Evolutionary conservation across 2,329 filamentous ascomycete species (phyloP).

Genomic region (Penicillium vulpinum): DNA sequence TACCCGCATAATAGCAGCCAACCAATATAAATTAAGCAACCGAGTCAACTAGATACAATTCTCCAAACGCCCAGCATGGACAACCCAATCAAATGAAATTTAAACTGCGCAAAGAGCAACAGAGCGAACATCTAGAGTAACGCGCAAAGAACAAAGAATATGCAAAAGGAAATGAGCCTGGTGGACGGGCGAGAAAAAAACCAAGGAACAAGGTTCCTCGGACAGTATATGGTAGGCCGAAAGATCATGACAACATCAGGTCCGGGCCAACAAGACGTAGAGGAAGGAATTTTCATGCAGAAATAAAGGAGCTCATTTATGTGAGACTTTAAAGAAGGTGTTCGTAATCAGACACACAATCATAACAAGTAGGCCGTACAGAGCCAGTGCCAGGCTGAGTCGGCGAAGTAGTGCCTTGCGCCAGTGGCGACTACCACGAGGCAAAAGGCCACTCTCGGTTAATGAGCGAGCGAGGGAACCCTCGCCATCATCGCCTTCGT

Average conservation of each 20-base stretch:
- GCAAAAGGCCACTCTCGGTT: constrained; percentile 59
- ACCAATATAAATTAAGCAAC: background rate
- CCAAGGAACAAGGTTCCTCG: background rate
- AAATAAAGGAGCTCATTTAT: constrained; percentile 45
- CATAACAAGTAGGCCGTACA: constrained; percentile 90
- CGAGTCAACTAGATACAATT: background rate
- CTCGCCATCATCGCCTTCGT: constrained; percentile 34
- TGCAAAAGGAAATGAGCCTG: background rate
- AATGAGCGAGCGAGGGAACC: constrained; percentile 46
- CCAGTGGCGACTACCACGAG: constrained; percentile 64
- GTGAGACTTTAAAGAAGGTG: constrained; percentile 70
- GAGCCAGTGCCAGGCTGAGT: constrained; percentile 70
- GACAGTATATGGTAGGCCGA: background rate
- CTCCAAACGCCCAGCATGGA: background rate
- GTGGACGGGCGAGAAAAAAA: background rate
- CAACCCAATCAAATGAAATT: background rate
- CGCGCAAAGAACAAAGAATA: background rate
- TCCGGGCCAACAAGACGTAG: background rate
- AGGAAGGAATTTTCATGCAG: background rate
- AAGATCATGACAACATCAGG: background rate
- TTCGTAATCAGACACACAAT: constrained; percentile 82
- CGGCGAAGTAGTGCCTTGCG: constrained; percentile 66
- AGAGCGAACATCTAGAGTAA: background rate
- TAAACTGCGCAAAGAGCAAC: background rate
- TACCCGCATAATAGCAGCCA: background rate